These are phyloP conservation scores for Cordyceps javanica DNA, from an alignment of 2,329 filamentous ascomycete species.

Conservation along the genomic window DNA sequence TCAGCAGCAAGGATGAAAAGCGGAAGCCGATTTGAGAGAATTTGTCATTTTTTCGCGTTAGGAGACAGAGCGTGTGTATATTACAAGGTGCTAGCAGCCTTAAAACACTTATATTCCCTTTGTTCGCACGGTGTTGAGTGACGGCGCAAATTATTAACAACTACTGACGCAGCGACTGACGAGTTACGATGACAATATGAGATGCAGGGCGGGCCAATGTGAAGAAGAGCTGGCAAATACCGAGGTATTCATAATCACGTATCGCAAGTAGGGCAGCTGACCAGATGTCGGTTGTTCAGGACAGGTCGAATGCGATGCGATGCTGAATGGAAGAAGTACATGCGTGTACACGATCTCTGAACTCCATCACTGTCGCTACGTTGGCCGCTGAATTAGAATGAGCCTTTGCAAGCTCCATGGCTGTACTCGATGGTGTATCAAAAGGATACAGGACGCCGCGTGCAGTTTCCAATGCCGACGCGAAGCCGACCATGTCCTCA, in stretches of 20 bases:
- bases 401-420: too few relatives aligned
- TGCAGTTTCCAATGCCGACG: too few relatives aligned
- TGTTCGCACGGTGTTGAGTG: neutral
- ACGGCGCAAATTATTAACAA: neutral
- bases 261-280: neutral
- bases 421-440: too few relatives aligned
- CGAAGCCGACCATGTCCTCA: too few relatives aligned
- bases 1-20: neutral
- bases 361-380: too few relatives aligned
- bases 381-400: too few relatives aligned
- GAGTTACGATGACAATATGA: neutral
- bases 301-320: too few relatives aligned
- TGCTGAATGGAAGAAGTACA: too few relatives aligned
- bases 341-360: too few relatives aligned
- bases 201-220: neutral
- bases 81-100: conserved; percentile 5
- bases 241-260: too few relatives aligned
- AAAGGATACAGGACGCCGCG: too few relatives aligned
- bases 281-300: neutral
- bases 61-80: conserved; percentile 12
- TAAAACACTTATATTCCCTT: conserved; percentile 6
- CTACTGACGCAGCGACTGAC: neutral
- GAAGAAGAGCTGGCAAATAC: neutral
- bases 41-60: neutral
- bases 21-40: neutral